Base-by-base conservation (phyloP, 2,329 filamentous ascomycete genomes). In the Chrysosporium keratinophilum region DNA sequence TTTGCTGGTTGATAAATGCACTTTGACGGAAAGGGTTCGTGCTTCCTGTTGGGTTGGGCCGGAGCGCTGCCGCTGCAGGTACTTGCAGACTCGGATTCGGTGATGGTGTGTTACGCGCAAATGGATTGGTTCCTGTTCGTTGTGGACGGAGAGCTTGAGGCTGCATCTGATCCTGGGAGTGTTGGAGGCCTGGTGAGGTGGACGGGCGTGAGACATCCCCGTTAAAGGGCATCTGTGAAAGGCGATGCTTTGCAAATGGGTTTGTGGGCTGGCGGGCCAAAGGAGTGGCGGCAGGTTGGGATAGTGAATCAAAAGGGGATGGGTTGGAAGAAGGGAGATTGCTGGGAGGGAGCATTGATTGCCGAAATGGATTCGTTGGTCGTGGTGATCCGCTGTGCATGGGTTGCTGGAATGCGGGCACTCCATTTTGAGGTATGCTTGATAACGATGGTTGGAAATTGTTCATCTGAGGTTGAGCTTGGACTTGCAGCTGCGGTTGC, bases 21-120 rank as follows among this genome's bases (percentile, higher is more conserved):
- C 86, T 88, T 65, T 97, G 89, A 14, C 93, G 81, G 78, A 97
- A 97, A 0, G 93, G 93, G 64, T 98, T 98, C 1, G 90, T 96
- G 63, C 81, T 88, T 7, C 89, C 90, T 0, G 90, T 96, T 1
- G 85, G 79, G 63, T 91, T 88, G 1, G 88, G 81, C 51, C 78
- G 78, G 4, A 93, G 71, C 47, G 77, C 67, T n/a, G 69, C 67
- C 2, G 67, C 64, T 6, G 71, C 58, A 20, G 70, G 68, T 15
- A 70, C 63, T 47, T 63, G 63, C 39, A 64, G 62, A 44, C 70
- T 65, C 42, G 68, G 64, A 50, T 64, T 63, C 44, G 64, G 64
- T 34, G 76, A 70, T 15, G 76, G 70, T 1, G 71, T 65, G 50
- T 74, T 77, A 44, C 81, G 79, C 17, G 83, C 79, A 63, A 87